A percentile compares a stretch with the other conserved stretches of the same genome.
Conservation (phyloP, 768 basidiomycete species). For the Polyporus arcularius region DNA sequence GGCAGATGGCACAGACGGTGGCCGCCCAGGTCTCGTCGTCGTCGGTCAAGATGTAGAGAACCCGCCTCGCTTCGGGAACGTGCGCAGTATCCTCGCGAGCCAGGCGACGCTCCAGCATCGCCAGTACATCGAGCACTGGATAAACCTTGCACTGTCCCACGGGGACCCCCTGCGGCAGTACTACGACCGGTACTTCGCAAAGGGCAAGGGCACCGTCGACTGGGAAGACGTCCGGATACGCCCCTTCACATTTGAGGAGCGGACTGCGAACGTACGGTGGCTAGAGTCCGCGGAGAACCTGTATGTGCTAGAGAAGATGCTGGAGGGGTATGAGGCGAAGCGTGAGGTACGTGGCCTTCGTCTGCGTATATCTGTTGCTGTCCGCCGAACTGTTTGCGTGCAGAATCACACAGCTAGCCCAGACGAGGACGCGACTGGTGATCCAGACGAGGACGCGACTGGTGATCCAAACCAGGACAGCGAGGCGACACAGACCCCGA, state of each 20-base stretch:
- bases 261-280: slow-evolving; percentile 5
- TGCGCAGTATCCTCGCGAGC: slow-evolving; percentile 1
- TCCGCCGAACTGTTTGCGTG: too few species aligned
- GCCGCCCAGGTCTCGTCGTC: background rate
- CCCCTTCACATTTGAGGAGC: slow-evolving; percentile 11
- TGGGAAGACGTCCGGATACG: slow-evolving; percentile 16
- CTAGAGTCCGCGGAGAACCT: slow-evolving; percentile 1
- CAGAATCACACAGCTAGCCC: too few species aligned
- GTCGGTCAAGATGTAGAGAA: background rate
- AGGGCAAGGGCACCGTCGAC: slow-evolving; percentile 3
- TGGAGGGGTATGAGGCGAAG: slow-evolving; percentile 5
- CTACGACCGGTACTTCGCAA: slow-evolving; percentile 1
- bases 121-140: slow-evolving; percentile 1
- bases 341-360: slow-evolving; percentile 2
- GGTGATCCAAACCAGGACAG: too few species aligned
- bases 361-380: too few species aligned
- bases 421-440: too few species aligned
- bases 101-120: background rate
- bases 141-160: background rate
- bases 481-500: background rate
- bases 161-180: background rate
- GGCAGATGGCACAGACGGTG: too few species aligned
- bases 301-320: slow-evolving; percentile 6
- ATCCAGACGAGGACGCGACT: too few species aligned
- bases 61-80: background rate